Base-by-base conservation (phyloP, 2,329 filamentous ascomycete species). In the Aspergillus udagawae region DNA sequence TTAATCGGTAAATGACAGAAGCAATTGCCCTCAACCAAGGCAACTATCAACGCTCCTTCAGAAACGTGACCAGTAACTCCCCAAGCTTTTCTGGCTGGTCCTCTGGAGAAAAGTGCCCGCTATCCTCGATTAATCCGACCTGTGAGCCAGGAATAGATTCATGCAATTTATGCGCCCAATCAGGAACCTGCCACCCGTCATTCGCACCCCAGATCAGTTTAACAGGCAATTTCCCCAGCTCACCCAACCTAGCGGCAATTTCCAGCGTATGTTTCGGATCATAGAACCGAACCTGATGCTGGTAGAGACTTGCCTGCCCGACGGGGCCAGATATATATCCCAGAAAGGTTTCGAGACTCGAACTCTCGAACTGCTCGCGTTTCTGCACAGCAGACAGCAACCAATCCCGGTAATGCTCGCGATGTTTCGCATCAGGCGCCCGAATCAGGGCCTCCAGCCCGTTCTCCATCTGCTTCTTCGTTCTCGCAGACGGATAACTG, bases 221-320 rank as follows among this genome's bases (percentile, higher is more conserved):
- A 4, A 71, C 68, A 0, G 68, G 66, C 0, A 70, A 7, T 23
- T 63, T 63, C 2, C 51, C 57, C 2, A 73, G 58, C 45, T 70
- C 64, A 0, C 29, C 50, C 0, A 73, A 59, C 2, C 60, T 64
- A 0, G 60, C 52, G 0, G 64, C 59, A 8, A 73, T 55, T 50
- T 73, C 70, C 58, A 73, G 56, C 2, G 70, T 73, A 51, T 72
- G 71, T n/a, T 66, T 72, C 0, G 67, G 67, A 10, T 72, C 68
- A 28, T 72, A 73, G 48, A 72, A 68, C 1, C 64, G 66, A 25
- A 73, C 56, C 35, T 73, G 71, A 44, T 73, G 70, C 56, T 71
- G 63, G 54, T 73, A 72, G 8, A 73, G 50, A 52, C 71, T 73
- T 0, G 62, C 55, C 28, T 73, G 71, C 1, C 70, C 70, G 1